Conservation (phyloP, 805 yeast species). For the Nematodospora valgi region DNA sequence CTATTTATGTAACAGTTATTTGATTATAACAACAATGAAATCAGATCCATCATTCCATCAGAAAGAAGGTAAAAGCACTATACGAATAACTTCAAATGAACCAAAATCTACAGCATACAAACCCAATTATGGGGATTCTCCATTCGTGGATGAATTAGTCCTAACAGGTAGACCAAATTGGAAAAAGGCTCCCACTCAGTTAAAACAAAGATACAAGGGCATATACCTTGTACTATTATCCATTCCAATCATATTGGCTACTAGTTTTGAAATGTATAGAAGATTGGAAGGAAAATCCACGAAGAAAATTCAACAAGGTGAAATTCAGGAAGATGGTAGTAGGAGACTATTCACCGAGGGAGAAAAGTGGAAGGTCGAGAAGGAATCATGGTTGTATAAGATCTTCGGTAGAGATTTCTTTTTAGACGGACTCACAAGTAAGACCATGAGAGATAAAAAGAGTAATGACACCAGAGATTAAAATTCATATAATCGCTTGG, state of each 20-base stretch:
- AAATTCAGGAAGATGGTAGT: conserved; percentile 28
- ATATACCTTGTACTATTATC: conserved; percentile 35
- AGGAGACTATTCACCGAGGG: conserved; percentile 35
- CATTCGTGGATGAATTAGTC: conserved; percentile 33
- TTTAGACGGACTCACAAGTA: conserved; percentile 43
- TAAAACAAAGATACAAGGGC: conserved; percentile 35
- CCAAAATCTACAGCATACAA: too few relatives aligned
- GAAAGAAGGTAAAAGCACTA: too few relatives aligned
- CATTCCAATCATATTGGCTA: conserved; percentile 33
- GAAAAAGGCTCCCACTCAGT: conserved; percentile 40
- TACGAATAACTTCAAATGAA: too few relatives aligned
- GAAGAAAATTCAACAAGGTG: conserved; percentile 40
- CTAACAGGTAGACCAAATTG: conserved; percentile 42
- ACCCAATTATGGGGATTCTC: too few relatives aligned
- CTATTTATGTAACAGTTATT: too few relatives aligned
- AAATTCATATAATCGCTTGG: neutral
- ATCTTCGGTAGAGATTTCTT: conserved; percentile 40
- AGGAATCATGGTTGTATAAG: conserved; percentile 32
- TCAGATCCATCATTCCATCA: too few relatives aligned
- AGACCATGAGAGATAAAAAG: conserved; percentile 24
- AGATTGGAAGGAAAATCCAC: conserved; percentile 39
- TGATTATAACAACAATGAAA: too few relatives aligned
- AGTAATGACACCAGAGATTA: conserved; percentile 2
- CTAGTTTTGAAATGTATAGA: conserved; percentile 32
- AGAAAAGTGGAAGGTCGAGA: conserved; percentile 33